Base-by-base conservation (phyloP, 1,284 basidiomycete species). In the Ceratobasidium sp. region DNA sequence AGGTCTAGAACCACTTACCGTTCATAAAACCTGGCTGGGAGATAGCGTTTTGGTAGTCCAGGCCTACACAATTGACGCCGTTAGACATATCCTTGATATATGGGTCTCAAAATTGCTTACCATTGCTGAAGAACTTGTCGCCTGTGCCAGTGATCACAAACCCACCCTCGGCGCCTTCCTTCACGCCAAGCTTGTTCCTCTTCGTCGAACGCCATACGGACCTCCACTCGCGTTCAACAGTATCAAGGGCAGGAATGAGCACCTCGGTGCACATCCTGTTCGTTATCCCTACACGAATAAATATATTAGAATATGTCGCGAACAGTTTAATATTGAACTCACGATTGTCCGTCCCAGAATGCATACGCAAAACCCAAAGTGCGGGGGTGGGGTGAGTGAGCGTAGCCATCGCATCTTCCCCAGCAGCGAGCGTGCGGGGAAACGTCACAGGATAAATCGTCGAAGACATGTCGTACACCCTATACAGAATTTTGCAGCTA, bases 61-160 rank as follows among this genome's bases (percentile, higher is more conserved):
- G 86, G 1, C 92, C 91, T 90, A 30, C 30, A 44, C 58, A 18
- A n/a, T 11, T 46, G 14, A 30, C 46, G 43, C 9, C 14, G 78
- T 75, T 47, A 71, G 70, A 73, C 28, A 38, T 55, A 69, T 55
- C 66, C n/a, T 55, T 49, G 72, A 71, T 11, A 23, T 76, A 2
- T n/a, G 54, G 32, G 28, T 26, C 32, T 16, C 14, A 76, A 18
- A 67, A 59, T 50, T 7, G 72, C 81, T 47, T 61, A 88, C 94
- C 94, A 79, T 95, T 96, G 80, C 90, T 92, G 82, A 95, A 96
- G 85, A 95, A 96, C 82, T 94, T 95, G 78, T 94, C 85, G 73
- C 85, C 85, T 66, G 87, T 87, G 7, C 92, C 92, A 2, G 93
- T 89, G 62, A 96, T 87, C 70, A 96, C 88, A 47, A 96, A 81